Evolutionary conservation across 192 early-diverging fungal species (phyloP).

Genomic region (Coemansia pectinata): DNA sequence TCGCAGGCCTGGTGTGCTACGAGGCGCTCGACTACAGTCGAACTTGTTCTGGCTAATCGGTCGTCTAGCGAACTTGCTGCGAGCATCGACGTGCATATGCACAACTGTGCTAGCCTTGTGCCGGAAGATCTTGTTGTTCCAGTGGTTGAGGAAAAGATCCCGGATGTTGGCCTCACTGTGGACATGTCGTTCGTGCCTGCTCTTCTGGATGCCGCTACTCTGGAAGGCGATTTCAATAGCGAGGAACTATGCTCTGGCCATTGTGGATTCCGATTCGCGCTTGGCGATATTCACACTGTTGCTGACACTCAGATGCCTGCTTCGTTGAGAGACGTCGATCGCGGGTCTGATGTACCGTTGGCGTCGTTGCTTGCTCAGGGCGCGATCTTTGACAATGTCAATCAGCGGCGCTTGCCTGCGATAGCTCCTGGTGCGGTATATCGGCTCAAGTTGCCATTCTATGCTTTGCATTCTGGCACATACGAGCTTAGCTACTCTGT

Average conservation of each 20-base stretch:
- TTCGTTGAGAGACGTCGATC: background rate
- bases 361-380: background rate
- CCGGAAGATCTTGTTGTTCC: background rate
- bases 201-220: background rate
- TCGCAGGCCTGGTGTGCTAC: conserved; percentile 11
- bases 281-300: background rate
- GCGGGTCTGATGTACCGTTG: background rate
- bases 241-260: background rate
- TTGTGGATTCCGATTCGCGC: background rate
- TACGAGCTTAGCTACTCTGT: conserved; percentile 32
- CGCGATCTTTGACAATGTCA: conserved; percentile 36
- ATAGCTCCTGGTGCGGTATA: conserved; percentile 12
- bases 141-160: background rate
- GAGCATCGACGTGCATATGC: background rate
- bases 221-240: background rate
- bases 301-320: background rate
- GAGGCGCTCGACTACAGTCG: background rate
- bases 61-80: conserved; percentile 7
- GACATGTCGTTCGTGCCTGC: conserved; percentile 1
- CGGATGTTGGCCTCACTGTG: background rate
- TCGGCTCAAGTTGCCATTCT: conserved; percentile 20
- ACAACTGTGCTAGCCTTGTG: background rate
- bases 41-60: conserved; percentile 18
- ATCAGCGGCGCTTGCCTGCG: conserved; percentile 17
- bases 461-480: conserved; percentile 18